Evolutionary conservation across 345 rosid genomes (phyloP).

Genomic region (Fremontodendron californicum): DNA sequence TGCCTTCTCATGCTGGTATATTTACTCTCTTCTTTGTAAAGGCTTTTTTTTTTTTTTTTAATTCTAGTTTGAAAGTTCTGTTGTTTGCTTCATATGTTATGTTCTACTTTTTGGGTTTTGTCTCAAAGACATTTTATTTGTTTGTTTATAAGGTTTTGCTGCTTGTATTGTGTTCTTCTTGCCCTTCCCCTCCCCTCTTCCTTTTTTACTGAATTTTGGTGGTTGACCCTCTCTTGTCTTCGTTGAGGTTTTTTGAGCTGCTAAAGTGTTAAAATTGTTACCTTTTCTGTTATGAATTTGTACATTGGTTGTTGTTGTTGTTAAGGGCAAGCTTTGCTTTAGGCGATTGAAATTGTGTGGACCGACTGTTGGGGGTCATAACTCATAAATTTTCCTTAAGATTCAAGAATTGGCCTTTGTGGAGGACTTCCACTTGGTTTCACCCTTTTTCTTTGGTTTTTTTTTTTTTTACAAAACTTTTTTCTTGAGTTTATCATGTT

Average conservation of each 20-base stretch:
- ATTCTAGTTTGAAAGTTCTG: background rate
- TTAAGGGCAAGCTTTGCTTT: slow-evolving; percentile 7
- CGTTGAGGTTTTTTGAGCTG: background rate
- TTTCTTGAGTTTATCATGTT: background rate
- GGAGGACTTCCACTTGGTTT: slow-evolving; percentile 5
- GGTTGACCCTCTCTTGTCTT: background rate
- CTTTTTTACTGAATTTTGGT: background rate
- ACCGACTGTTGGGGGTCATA: background rate
- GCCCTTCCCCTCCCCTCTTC: background rate
- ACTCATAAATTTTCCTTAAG: background rate
- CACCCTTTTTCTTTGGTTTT: too few relatives aligned
- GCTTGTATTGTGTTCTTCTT: background rate
- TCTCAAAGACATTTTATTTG: background rate
- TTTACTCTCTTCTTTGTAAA: slow-evolving; percentile 2
- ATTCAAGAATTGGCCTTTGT: slow-evolving; percentile 6
- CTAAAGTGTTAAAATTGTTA: background rate
- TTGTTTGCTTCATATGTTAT: background rate
- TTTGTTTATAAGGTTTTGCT: slow-evolving; percentile 9
- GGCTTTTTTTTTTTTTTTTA: background rate
- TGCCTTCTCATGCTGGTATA: slow-evolving; percentile 45
- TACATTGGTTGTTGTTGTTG: slow-evolving; percentile 8
- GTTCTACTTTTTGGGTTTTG: slow-evolving; percentile 3
- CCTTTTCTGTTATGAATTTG: background rate
- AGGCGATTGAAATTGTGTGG: background rate
- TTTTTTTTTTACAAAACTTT: background rate